These are phyloP conservation scores for Coprinopsis marcescibilis DNA, from an alignment of 768 basidiomycete species.

Conservation along the genomic window DNA sequence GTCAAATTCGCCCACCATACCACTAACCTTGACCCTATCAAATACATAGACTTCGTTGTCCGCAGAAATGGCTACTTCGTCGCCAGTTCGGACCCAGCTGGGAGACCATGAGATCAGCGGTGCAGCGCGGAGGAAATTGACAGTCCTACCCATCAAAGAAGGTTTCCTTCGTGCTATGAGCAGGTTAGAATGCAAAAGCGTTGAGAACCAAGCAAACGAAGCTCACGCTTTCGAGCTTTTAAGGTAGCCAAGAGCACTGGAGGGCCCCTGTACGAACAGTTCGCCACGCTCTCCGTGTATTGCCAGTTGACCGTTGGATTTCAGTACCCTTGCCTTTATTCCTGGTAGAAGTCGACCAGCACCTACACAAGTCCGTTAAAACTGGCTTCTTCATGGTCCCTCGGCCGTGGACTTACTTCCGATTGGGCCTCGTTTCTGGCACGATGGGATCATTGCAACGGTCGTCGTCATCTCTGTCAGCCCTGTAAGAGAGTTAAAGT, in stretches of 20 bases:
- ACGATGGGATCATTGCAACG: constrained; percentile 38
- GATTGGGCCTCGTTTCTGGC: constrained; percentile 34
- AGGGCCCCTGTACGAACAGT: constrained; percentile 40
- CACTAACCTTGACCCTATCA: constrained; percentile 54
- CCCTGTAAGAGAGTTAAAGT: constrained; percentile 10
- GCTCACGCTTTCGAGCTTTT: constrained; percentile 49
- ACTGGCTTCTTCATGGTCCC: too few relatives aligned
- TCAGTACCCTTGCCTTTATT: constrained; percentile 37
- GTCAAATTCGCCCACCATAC: background rate
- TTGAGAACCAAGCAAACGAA: constrained; percentile 3
- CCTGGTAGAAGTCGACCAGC: constrained; percentile 41
- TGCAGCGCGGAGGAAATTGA: constrained; percentile 6
- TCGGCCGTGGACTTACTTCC: constrained; percentile 31
- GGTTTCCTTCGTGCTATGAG: constrained; percentile 47
- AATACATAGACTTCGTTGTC: constrained; percentile 49
- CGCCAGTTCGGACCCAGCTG: constrained; percentile 63
- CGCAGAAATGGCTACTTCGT: constrained; percentile 46
- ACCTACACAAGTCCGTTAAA: constrained; percentile 17
- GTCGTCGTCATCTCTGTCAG: constrained; percentile 39
- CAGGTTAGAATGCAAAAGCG: constrained; percentile 16
- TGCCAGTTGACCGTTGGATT: constrained; percentile 39
- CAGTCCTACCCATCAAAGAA: constrained; percentile 58
- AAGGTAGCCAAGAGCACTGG: constrained; percentile 37
- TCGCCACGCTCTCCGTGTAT: constrained; percentile 42
- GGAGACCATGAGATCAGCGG: background rate